A percentile compares a stretch with the other conserved stretches of the same genome.
Conservation (phyloP, 345 rosid species). For the Murraya koenigii region DNA sequence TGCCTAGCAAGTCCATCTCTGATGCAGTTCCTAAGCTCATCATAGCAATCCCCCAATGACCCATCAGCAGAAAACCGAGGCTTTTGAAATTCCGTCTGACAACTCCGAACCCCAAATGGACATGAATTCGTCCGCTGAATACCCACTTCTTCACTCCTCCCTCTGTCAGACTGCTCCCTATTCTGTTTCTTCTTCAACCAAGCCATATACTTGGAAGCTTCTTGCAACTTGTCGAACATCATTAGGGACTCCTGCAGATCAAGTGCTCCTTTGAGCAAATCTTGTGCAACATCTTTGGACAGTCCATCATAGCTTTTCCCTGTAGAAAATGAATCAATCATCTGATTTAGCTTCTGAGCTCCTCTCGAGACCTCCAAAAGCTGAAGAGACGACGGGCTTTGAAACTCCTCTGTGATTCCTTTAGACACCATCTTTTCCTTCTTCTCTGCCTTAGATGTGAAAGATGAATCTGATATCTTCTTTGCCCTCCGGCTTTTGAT, state of each 20-base stretch:
- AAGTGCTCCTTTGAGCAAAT: slow-evolving; percentile 77
- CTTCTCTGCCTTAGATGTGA: slow-evolving; percentile 22
- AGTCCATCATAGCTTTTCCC: slow-evolving; percentile 34
- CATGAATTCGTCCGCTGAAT: slow-evolving; percentile 33
- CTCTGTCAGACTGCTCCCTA: slow-evolving; percentile 21
- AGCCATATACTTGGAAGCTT: slow-evolving; percentile 48
- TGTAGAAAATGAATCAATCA: slow-evolving; percentile 64
- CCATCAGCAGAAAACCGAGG: slow-evolving; percentile 42
- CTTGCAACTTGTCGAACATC: slow-evolving; percentile 78
- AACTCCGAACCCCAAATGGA: slow-evolving; percentile 30
- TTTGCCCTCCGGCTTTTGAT: slow-evolving; percentile 15
- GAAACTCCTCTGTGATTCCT: slow-evolving; percentile 23
- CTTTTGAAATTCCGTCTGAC: slow-evolving; percentile 21
- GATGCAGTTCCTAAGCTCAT: slow-evolving; percentile 58
- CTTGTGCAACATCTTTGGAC: slow-evolving; percentile 63
- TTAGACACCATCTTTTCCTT: slow-evolving; percentile 26
- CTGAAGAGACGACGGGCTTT: slow-evolving; percentile 53
- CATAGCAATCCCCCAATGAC: slow-evolving; percentile 52
- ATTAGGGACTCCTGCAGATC: slow-evolving; percentile 81
- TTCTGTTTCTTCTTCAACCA: slow-evolving; percentile 47
- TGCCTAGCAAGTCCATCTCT: slow-evolving; percentile 60
- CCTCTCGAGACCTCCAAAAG: slow-evolving; percentile 74
- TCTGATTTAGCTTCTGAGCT: slow-evolving; percentile 71
- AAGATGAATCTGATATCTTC: slow-evolving; percentile 26
- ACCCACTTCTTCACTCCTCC: slow-evolving; percentile 33